phyloP scores from a whole-genome alignment of 169 alveolate genomes.

The Babesia divergens region DNA sequence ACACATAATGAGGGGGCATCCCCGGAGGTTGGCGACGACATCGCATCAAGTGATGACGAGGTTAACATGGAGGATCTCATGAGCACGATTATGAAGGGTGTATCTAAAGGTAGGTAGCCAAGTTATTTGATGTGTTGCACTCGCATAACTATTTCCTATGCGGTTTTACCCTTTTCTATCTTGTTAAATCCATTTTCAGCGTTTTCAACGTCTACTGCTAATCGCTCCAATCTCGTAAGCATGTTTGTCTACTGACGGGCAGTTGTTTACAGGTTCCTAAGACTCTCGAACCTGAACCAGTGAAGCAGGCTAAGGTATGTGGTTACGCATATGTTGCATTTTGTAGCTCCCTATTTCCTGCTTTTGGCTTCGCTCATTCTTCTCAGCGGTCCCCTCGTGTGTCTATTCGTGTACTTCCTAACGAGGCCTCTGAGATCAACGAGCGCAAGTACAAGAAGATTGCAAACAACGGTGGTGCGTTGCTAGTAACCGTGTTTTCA shows the following conservation, averaged over 20 bases:
- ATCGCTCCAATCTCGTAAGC: neutral
- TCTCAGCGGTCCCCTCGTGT: constrained; percentile 1
- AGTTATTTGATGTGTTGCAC: neutral
- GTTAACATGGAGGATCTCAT: constrained; percentile 17
- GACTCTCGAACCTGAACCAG: neutral
- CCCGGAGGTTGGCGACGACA: neutral
- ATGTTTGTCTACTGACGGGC: neutral
- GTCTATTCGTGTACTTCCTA: constrained; percentile 11
- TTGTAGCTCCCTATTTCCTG: neutral
- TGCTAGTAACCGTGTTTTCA: neutral
- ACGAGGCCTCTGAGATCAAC: constrained; percentile 14
- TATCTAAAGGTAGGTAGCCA: constrained; percentile 28
- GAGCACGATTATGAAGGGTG: constrained; percentile 35
- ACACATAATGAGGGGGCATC: neutral
- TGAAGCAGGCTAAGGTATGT: neutral
- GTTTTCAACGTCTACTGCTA: constrained; percentile 9
- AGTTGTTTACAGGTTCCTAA: neutral
- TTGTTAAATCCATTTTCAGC: neutral
- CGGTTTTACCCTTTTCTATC: neutral
- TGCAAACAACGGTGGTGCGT: constrained; percentile 30
- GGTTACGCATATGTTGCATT: neutral
- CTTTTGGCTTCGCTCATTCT: neutral
- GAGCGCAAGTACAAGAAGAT: constrained; percentile 12
- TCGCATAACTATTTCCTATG: no score
- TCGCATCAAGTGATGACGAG: constrained; percentile 8